Conservation (phyloP, 192 early-diverging fungal species). For the Spizellomyces punctatus region DNA sequence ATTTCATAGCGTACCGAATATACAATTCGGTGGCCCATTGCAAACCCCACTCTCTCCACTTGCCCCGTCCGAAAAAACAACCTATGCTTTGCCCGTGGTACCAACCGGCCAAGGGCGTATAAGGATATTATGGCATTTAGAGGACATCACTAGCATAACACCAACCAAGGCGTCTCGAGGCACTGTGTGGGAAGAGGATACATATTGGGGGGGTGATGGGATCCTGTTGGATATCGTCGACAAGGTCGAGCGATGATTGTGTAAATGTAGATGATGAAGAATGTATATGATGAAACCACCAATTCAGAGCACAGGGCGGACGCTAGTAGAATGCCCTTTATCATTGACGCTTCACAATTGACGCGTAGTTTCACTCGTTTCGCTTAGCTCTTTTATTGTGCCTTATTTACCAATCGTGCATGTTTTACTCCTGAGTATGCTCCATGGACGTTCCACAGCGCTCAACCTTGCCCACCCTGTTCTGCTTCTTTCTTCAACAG, state of each 20-base stretch:
- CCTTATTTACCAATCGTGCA: too few relatives aligned
- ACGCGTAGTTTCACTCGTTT: too few relatives aligned
- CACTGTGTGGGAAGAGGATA: not conserved
- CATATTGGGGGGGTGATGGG: conserved; percentile 9
- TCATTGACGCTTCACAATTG: too few relatives aligned
- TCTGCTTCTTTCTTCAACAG: conserved; percentile 35
- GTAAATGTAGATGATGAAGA: too few relatives aligned
- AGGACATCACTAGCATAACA: conserved; percentile 11
- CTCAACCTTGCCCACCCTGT: not conserved
- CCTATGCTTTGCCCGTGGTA: conserved; percentile 11
- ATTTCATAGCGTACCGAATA: not conserved
- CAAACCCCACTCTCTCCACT: conserved; percentile 12
- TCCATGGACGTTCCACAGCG: too few relatives aligned
- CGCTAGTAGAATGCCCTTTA: too few relatives aligned
- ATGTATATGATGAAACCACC: too few relatives aligned
- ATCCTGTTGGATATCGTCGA: conserved; percentile 9
- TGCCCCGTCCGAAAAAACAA: not conserved
- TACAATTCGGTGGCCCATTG: conserved; percentile 10
- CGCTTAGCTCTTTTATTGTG: too few relatives aligned
- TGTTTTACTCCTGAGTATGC: too few relatives aligned
- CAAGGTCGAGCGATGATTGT: not conserved
- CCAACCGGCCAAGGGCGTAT: conserved; percentile 4
- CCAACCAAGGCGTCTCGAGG: not conserved
- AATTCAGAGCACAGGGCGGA: too few relatives aligned
- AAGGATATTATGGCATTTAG: conserved; percentile 16